These are phyloP conservation scores for Dipteronia dyeriana DNA, from an alignment of 345 rosid species.

Conservation along the genomic window DNA sequence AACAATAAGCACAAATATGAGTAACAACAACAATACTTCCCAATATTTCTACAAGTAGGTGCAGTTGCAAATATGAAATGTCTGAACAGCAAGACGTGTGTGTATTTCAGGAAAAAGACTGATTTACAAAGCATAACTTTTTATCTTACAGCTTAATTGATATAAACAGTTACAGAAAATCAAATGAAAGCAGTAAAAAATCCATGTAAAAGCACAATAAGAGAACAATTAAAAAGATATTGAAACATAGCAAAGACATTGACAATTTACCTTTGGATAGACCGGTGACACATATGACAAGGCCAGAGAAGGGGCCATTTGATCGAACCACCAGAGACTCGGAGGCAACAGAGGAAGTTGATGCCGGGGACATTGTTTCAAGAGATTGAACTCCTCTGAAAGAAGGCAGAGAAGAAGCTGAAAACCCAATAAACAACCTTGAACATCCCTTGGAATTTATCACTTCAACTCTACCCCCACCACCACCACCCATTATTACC, in stretches of 20 bases:
- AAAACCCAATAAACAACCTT: slow-evolving; percentile 54
- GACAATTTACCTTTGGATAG: slow-evolving; percentile 69
- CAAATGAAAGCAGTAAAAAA: slow-evolving; percentile 3
- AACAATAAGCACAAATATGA: slow-evolving; percentile 18
- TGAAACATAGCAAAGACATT: not conserved
- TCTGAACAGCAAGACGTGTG: not conserved
- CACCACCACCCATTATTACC: slow-evolving; percentile 51
- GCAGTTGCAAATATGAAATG: not conserved
- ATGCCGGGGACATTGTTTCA: slow-evolving; percentile 47
- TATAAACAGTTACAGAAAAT: not conserved
- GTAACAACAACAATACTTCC: not conserved
- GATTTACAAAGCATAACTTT: not conserved
- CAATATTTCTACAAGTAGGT: not conserved
- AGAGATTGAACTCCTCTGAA: slow-evolving; percentile 40
- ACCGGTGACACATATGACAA: slow-evolving; percentile 89
- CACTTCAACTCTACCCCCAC: slow-evolving; percentile 58
- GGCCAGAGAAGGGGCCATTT: slow-evolving; percentile 64
- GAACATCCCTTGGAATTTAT: slow-evolving; percentile 81
- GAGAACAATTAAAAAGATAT: not conserved
- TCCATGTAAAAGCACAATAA: not conserved
- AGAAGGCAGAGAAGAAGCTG: slow-evolving; percentile 52
- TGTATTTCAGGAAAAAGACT: no score
- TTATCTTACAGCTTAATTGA: not conserved
- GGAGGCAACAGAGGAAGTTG: slow-evolving; percentile 44
- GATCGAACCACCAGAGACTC: slow-evolving; percentile 39